These are phyloP conservation scores for Hypoxylon sp. DNA, from an alignment of 2,329 filamentous ascomycete genomes.

Conservation along the genomic window DNA sequence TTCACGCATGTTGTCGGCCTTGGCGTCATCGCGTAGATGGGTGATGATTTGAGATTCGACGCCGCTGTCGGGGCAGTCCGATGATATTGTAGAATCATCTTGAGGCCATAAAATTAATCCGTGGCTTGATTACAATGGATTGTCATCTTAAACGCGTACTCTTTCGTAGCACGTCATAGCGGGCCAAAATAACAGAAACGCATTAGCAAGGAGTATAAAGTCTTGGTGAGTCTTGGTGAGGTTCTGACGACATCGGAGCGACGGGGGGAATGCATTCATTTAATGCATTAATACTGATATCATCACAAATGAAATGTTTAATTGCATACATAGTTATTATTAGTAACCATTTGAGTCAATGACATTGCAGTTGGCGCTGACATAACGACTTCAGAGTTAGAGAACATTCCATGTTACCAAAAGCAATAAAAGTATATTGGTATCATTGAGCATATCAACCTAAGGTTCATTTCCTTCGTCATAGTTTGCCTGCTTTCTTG, in stretches of 20 bases:
- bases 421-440: not conserved
- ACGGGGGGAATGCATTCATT: not conserved
- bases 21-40: constrained; percentile 29
- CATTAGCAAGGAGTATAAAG: constrained; percentile 14
- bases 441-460: not conserved
- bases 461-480: not conserved
- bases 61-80: constrained; percentile 28
- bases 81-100: constrained; percentile 12
- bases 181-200: constrained; percentile 35
- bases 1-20: constrained; percentile 40
- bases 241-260: constrained; percentile 40
- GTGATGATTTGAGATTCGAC: constrained; percentile 11
- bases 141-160: constrained; percentile 3
- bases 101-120: constrained; percentile 1
- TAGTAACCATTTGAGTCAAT: not conserved
- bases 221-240: constrained; percentile 10
- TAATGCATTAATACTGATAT: not conserved
- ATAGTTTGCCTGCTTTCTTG: constrained; percentile 43
- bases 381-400: constrained; percentile 1
- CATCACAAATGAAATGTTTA: not conserved
- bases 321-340: constrained; percentile 6
- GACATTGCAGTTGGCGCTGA: not conserved
- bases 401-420: not conserved
- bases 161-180: constrained; percentile 37
- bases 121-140: constrained; percentile 18